Percentiles rank a stretch among this genome's conserved stretches.
phyloP scores from a whole-genome alignment of 2,329 filamentous ascomycete genomes.

The Stachybotrys chlorohalonatus region DNA sequence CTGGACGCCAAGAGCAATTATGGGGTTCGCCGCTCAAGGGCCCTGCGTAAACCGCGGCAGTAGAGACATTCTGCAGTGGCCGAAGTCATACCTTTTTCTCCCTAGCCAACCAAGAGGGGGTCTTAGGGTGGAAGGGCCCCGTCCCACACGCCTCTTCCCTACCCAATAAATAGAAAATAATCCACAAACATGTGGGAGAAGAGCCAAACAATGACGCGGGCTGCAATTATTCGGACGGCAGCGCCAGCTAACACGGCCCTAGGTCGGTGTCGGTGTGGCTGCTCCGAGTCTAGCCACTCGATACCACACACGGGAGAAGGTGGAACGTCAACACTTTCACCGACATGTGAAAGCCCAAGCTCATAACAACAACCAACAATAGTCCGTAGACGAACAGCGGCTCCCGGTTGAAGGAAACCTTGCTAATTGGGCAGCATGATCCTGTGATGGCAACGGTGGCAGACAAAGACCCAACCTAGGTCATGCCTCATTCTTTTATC shows the following conservation, averaged over 20 bases:
- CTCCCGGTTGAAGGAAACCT: background rate
- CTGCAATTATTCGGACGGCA: too few relatives aligned
- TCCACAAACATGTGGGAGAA: background rate
- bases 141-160: background rate
- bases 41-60: background rate
- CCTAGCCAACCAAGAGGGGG: background rate
- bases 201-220: background rate
- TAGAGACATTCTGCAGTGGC: background rate
- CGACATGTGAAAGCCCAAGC: background rate
- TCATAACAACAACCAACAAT: background rate
- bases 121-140: background rate
- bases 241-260: background rate
- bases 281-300: background rate
- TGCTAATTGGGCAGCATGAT: background rate
- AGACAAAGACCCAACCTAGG: too few relatives aligned
- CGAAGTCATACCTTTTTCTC: background rate
- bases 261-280: background rate
- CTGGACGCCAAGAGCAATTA: background rate
- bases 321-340: background rate
- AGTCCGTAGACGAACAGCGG: background rate
- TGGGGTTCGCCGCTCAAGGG: background rate
- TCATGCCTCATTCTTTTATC: too few relatives aligned
- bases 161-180: background rate
- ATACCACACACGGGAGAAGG: background rate
- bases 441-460: too few relatives aligned